phyloP scores from a whole-genome alignment of 2,329 filamentous ascomycete species.

The Fusarium nisikadoi region DNA sequence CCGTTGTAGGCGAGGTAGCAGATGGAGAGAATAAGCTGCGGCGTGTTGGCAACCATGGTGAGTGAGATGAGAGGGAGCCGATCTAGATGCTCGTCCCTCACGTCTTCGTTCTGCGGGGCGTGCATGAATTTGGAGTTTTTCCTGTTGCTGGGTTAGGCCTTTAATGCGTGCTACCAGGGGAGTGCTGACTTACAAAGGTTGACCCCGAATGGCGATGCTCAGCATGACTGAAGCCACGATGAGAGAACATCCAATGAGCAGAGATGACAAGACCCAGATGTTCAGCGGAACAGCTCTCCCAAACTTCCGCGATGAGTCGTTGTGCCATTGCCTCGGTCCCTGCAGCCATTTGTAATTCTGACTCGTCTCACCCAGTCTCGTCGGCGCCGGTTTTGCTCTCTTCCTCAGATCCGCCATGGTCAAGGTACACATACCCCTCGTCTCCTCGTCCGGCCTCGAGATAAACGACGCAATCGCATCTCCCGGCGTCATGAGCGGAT shows the following conservation, averaged over 20 bases:
- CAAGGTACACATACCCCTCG: slow-evolving; percentile 24
- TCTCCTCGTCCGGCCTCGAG: slow-evolving; percentile 16
- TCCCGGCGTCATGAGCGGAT: slow-evolving; percentile 29
- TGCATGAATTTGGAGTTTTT: slow-evolving; percentile 4
- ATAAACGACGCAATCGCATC: slow-evolving; percentile 37
- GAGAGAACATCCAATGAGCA: slow-evolving; percentile 23
- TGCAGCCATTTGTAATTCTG: slow-evolving; percentile 8
- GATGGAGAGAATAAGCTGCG: slow-evolving; percentile 25
- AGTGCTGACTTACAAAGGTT: slow-evolving; percentile 1
- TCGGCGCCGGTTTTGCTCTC: not conserved
- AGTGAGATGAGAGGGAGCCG: not conserved
- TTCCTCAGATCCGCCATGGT: slow-evolving; percentile 10
- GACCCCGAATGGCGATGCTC: not conserved
- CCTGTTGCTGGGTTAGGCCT: not conserved
- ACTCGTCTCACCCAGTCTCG: not conserved
- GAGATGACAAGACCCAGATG: slow-evolving; percentile 21
- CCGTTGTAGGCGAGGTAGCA: slow-evolving; percentile 32
- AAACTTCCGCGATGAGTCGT: not conserved
- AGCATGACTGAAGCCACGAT: slow-evolving; percentile 12
- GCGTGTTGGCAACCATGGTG: slow-evolving; percentile 27
- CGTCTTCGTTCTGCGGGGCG: slow-evolving; percentile 2
- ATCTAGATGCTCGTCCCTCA: fast-evolving
- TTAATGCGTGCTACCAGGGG: fast-evolving
- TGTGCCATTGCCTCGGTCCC: slow-evolving; percentile 17
- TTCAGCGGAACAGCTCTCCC: slow-evolving; percentile 18